Base-by-base conservation (phyloP, 2,329 filamentous ascomycete genomes). In the Chrysosporium queenslandicum region DNA sequence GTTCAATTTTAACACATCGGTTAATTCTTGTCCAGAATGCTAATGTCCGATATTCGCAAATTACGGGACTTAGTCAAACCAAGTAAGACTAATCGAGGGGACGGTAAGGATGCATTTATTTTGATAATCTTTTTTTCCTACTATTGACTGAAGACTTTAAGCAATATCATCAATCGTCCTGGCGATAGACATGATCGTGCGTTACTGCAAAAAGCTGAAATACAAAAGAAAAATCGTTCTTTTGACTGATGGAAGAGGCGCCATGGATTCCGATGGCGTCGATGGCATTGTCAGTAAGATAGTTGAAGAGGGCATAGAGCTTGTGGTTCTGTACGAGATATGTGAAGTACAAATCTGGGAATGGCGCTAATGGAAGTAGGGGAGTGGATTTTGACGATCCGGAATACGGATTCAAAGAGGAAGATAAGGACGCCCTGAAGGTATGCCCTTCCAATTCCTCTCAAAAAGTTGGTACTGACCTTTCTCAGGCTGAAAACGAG, bases 341-440 rank as follows among this genome's bases (percentile, higher is more conserved):
- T 21, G 11, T 11, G 34, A 18, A 12, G 37, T 25, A 20, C 4
- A 23, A n/a, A 14, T 41, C 27, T 56, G 2, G 27, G 6, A 1
- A 4, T 1, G 5, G 16, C 1, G 3, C 21, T 52, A 66, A 53
- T 20, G 29, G 27, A 20, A 40, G 2, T 53, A 90, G 85, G 50
- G 92, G 92, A 12, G 80, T 94, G 16, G 92, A 98, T 66, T 97
- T 98, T 67, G 89, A 98, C 64, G 89, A 96, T 65, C 66, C 80
- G 1, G 89, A 94, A 1, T 95, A 85, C 63, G 90, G 90, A 39
- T 86, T 87, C 64, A 94, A 94, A 66, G 91, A 97, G 70, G 89
- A 96, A 66, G 80, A 86, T 58, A 98, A 98, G 65, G 72, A 83
- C 16, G 58, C 66, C 0, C 65, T 68, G 48, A 97, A 97, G 76